Evolutionary conservation across 2,329 filamentous ascomycete species (phyloP).

Genomic region (Neonectria faginata): DNA sequence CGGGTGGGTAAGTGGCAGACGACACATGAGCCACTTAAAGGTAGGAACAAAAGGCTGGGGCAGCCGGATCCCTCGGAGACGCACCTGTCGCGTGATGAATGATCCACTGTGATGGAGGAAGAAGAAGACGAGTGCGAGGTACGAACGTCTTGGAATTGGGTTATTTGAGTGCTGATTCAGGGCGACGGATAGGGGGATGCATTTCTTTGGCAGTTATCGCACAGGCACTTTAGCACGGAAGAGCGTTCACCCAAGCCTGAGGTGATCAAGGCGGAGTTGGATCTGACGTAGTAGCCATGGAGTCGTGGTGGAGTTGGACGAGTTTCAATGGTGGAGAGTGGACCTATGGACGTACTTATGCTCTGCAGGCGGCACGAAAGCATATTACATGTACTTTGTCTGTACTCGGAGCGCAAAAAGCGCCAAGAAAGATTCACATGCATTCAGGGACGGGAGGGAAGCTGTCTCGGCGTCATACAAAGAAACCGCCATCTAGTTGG

Average conservation of each 20-base stretch:
- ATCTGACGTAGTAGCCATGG: neutral
- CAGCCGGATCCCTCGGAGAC: constrained; percentile 37
- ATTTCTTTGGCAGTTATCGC: no score
- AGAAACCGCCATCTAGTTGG: neutral
- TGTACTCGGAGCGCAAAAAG: neutral
- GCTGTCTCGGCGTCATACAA: neutral
- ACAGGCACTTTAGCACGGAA: no score
- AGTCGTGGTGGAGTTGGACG: neutral
- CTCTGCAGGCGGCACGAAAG: neutral
- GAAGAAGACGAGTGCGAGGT: constrained; percentile 9
- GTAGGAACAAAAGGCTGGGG: neutral
- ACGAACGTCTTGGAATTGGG: neutral
- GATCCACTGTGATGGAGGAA: neutral
- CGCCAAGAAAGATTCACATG: neutral
- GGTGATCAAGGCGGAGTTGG: neutral
- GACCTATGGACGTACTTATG: neutral
- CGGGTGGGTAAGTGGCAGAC: neutral
- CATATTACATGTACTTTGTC: no score
- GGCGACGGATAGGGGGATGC: neutral
- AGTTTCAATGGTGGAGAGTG: neutral
- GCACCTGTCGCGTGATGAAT: constrained; percentile 28
- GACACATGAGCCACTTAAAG: neutral
- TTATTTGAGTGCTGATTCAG: neutral
- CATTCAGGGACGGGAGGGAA: neutral
- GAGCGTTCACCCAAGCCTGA: neutral